These are phyloP conservation scores for Emericellopsis cladophorae DNA, from an alignment of 2,329 filamentous ascomycete genomes.

Conservation along the genomic window DNA sequence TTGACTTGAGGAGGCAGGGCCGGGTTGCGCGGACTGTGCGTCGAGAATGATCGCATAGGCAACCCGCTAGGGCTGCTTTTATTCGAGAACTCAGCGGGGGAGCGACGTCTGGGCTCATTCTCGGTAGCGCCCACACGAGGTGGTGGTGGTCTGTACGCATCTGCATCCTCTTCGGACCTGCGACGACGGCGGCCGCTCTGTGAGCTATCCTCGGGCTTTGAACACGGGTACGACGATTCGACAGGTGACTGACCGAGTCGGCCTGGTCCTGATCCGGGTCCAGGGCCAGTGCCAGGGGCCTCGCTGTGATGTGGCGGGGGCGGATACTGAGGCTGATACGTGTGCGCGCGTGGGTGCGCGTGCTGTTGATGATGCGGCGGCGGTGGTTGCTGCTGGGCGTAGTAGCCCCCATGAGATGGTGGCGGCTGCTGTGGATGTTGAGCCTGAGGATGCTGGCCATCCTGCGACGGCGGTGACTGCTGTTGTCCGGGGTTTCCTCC, in stretches of 20 bases:
- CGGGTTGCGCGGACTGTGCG: constrained; percentile 25
- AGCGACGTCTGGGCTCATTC: constrained; percentile 36
- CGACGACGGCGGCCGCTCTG: constrained; percentile 19
- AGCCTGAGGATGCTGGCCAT: background rate
- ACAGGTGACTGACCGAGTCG: constrained; percentile 26
- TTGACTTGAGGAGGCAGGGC: constrained; percentile 19
- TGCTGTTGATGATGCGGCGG: background rate
- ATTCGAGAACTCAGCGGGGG: constrained; percentile 35
- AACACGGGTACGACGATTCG: constrained; percentile 26
- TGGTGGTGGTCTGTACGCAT: constrained; percentile 30
- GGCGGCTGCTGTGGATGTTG: background rate
- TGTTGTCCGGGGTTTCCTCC: constrained; percentile 1
- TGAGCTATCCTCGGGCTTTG: constrained; percentile 18
- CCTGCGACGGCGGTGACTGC: constrained; percentile 5
- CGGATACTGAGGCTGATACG: constrained; percentile 3
- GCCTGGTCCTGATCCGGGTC: constrained; percentile 11
- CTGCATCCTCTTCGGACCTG: constrained; percentile 24
- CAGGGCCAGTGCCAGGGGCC: constrained; percentile 20
- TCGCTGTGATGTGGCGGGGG: constrained; percentile 14
- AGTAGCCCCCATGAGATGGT: constrained; percentile 1
- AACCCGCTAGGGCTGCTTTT: constrained; percentile 32
- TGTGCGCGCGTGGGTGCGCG: too few species aligned
- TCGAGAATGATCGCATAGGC: constrained; percentile 21
- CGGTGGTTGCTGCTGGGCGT: constrained; percentile 9
- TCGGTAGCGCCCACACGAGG: constrained; percentile 27